Conservation (phyloP, 768 basidiomycete genomes). For the Boletellus emodensis region DNA sequence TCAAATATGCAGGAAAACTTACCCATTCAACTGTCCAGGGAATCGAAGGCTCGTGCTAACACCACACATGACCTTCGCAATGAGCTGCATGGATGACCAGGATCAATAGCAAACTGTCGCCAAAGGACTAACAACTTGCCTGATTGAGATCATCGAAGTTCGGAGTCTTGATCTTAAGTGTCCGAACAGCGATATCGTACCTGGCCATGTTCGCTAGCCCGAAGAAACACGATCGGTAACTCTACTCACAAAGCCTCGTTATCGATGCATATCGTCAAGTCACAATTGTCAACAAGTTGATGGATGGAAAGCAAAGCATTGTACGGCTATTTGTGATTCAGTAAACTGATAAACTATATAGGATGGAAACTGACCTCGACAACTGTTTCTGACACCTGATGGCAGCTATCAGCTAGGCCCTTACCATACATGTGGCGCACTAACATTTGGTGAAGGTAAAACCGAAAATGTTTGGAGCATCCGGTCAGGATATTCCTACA, state of each 20-base stretch:
- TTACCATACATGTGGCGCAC: slow-evolving; percentile 7
- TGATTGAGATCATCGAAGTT: slow-evolving; percentile 65
- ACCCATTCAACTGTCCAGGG: slow-evolving; percentile 93
- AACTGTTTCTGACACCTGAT: slow-evolving; percentile 44
- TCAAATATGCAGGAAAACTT: slow-evolving; percentile 14
- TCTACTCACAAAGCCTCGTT: slow-evolving; percentile 74
- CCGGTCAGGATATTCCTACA: slow-evolving; percentile 54
- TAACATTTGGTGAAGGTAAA: slow-evolving; percentile 54
- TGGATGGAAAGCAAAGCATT: slow-evolving; percentile 82
- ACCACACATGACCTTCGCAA: slow-evolving; percentile 91
- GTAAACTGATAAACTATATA: background rate
- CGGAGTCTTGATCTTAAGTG: slow-evolving; percentile 62
- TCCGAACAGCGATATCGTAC: slow-evolving; percentile 66
- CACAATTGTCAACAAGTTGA: slow-evolving; percentile 86
- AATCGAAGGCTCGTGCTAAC: slow-evolving; percentile 89
- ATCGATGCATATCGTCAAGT: slow-evolving; percentile 80
- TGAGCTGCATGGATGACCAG: slow-evolving; percentile 41
- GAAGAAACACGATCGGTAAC: background rate
- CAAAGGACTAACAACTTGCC: slow-evolving; percentile 35
- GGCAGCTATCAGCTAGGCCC: slow-evolving; percentile 9
- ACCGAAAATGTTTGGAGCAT: slow-evolving; percentile 52
- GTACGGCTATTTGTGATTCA: slow-evolving; percentile 53
- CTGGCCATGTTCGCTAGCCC: slow-evolving; percentile 32
- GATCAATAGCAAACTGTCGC: background rate
- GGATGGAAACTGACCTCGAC: slow-evolving; percentile 41